Evolutionary conservation across 176 grass and related monocot species (phyloP), one percentile per base, ranked within the genome.

Genomic region (Rhynchospora breviuscula): DNA sequence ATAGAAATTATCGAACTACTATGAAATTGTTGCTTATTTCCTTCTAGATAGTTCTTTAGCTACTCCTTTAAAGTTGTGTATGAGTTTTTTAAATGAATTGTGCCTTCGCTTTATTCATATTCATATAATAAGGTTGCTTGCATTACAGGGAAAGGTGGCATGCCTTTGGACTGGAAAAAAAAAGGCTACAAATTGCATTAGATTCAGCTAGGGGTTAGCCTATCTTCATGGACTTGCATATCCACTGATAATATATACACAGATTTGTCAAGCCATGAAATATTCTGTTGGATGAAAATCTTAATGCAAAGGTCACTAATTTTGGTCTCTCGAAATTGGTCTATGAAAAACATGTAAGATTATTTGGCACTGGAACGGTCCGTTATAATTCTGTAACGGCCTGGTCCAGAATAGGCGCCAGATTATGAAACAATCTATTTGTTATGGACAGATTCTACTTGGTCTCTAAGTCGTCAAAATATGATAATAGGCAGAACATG

Each of bases 191-290:
- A 64, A 85, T 93, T 86, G 91, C 91, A 7, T 57, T 97, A 0
- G 91, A 85, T 2, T 86, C 91, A 9, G 91, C 94, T 6, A 91
- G 89, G 75, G 91, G n/a, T 84, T 97, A 0, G 79, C 94, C 0
- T 97, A 97, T 72, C 91, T 97, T 6, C 94, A 97, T 22, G 94
- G 93, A 46, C 91, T 93, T 71, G 94, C 94, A 2, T 88, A 89
- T 54, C 94, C 94, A 4, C 91, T 87, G 2, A 97, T 97, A 82
- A 93, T 97, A n/a, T n/a, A n/a, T n/a, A 23, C 93, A 95, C 46
- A 59, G 90, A 0, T 86, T 88, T 29, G 21, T 91, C 84, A 91
- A 91, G 80, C 88, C 84, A 83, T 80, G 84, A 63, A 96, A 96
- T 47, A 93, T 96, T 79, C 93, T 96, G 67, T 81, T 96, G 33